These are phyloP conservation scores for Schrenkiella parvula DNA, from an alignment of 345 rosid genomes.

Conservation along the genomic window DNA sequence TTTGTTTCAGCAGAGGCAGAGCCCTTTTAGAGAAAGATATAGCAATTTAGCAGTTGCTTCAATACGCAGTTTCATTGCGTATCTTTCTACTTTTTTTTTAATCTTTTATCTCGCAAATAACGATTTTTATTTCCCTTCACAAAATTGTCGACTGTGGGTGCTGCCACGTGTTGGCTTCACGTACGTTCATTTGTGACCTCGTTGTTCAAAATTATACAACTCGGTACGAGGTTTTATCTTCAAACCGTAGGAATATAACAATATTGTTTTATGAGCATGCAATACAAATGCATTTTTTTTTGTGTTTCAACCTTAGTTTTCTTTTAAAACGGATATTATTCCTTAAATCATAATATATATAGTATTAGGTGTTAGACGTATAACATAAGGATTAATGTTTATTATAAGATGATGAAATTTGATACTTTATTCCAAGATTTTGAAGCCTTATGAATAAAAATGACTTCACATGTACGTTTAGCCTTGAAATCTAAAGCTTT, in stretches of 20 bases:
- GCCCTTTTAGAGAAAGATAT: conserved; percentile 18
- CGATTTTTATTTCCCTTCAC: conserved; percentile 3
- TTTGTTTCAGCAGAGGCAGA: conserved; percentile 21
- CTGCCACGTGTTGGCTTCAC: neutral
- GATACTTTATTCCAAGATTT: neutral
- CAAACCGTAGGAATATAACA: neutral
- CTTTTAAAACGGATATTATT: too few relatives aligned
- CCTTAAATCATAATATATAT: too few relatives aligned
- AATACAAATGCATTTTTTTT: too few relatives aligned
- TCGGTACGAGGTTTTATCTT: conserved; percentile 14
- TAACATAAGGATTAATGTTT: neutral
- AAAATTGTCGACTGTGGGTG: conserved; percentile 1
- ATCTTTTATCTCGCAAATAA: neutral
- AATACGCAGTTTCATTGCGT: conserved; percentile 32
- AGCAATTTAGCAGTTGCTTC: conserved; percentile 24
- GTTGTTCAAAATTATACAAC: neutral
- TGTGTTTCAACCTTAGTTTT: too few relatives aligned
- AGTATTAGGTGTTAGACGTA: neutral
- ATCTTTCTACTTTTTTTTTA: conserved; percentile 12
- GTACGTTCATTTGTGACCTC: neutral
- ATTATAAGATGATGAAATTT: neutral
- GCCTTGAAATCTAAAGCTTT: conserved; percentile 27
- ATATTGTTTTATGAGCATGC: neutral
- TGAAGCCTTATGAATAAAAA: conserved; percentile 11
- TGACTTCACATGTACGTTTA: conserved; percentile 27